Evolutionary conservation across 805 yeast species (phyloP).

Genomic region (Hanseniaspora guilliermondii): DNA sequence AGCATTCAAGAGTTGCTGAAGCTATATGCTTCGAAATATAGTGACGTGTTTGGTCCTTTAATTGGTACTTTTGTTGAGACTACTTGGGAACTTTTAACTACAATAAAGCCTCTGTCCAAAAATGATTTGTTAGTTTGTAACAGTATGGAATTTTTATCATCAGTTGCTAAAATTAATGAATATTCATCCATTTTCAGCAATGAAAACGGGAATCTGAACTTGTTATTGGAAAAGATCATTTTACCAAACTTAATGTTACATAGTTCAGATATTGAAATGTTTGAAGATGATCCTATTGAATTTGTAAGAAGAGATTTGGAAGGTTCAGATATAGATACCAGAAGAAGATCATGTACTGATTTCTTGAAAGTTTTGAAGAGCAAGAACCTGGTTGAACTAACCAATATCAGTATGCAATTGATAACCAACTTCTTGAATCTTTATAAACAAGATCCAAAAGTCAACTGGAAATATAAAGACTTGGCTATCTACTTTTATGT

Average conservation of each 20-base stretch:
- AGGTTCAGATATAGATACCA: constrained; percentile 85
- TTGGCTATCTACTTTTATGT: constrained; percentile 76
- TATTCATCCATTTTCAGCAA: constrained; percentile 54
- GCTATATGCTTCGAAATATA: constrained; percentile 79
- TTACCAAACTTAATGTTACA: constrained; percentile 80
- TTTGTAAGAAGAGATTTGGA: constrained; percentile 86
- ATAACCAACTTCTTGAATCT: constrained; percentile 52
- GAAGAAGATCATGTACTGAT: constrained; percentile 88
- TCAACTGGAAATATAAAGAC: constrained; percentile 77
- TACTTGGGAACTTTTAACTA: constrained; percentile 64
- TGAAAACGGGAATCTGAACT: constrained; percentile 47
- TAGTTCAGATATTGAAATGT: constrained; percentile 78
- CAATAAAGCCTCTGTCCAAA: constrained; percentile 56
- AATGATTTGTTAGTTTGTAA: constrained; percentile 76
- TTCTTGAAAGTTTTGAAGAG: constrained; percentile 77
- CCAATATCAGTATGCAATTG: constrained; percentile 61
- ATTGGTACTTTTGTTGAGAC: constrained; percentile 68
- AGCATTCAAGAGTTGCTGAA: constrained; percentile 75
- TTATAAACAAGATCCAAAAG: constrained; percentile 32
- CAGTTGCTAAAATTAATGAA: constrained; percentile 59
- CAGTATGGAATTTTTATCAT: constrained; percentile 67
- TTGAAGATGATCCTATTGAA: constrained; percentile 95
- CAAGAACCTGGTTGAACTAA: constrained; percentile 59
- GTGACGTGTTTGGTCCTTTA: constrained; percentile 75
- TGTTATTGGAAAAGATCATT: constrained; percentile 69